Evolutionary conservation across 306 rosid genomes (phyloP).

Genomic region (Mucuna pruriens): DNA sequence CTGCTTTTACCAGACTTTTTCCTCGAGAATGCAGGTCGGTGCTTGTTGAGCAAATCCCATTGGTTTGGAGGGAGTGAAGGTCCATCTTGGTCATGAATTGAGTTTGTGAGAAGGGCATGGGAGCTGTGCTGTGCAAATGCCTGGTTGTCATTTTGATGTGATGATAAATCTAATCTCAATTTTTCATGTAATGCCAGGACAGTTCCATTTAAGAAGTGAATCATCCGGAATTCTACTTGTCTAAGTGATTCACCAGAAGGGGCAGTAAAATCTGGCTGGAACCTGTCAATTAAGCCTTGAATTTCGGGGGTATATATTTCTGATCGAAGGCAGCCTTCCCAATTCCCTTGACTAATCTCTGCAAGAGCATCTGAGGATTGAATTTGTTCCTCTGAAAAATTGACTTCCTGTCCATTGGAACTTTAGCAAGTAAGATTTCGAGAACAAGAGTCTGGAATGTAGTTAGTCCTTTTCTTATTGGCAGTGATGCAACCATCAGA

Average conservation of each 20-base stretch:
- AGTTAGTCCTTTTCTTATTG: constrained; percentile 16
- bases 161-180: constrained; percentile 60
- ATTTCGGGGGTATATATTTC: constrained; percentile 85
- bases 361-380: constrained; percentile 75
- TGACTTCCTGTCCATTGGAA: constrained; percentile 65
- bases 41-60: constrained; percentile 73
- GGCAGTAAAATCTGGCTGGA: constrained; percentile 91
- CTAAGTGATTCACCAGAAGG: constrained; percentile 96
- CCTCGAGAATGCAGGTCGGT: constrained; percentile 72
- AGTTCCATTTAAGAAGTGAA: constrained; percentile 72
- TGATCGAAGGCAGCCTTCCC: constrained; percentile 95
- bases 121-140: constrained; percentile 63
- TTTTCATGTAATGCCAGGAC: constrained; percentile 80
- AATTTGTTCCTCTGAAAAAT: constrained; percentile 73
- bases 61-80: constrained; percentile 59
- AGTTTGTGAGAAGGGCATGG: constrained; percentile 61
- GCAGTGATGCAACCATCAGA: constrained; percentile 7
- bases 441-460: not conserved
- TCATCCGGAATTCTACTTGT: constrained; percentile 92
- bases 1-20: constrained; percentile 96
- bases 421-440: constrained; percentile 31
- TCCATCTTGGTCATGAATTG: constrained; percentile 75
- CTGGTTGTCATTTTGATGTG: constrained; percentile 69
- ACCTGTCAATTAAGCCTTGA: constrained; percentile 66
- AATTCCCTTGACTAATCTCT: constrained; percentile 96